Evolutionary conservation across 129 eudicot genomes (phyloP).

Genomic region (Flaveria linearis): DNA sequence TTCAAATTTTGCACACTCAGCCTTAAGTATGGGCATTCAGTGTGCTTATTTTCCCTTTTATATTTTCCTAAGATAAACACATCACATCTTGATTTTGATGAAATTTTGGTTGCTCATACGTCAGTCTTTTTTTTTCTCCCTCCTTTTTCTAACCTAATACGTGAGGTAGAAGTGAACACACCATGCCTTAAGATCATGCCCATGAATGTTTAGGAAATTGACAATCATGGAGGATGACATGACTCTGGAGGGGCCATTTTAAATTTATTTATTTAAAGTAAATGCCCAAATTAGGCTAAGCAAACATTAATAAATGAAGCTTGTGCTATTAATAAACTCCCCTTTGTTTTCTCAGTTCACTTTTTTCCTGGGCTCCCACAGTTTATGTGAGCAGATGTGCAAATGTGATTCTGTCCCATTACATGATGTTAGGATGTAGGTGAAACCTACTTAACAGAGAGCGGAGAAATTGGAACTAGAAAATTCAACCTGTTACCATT

Average conservation of each 20-base stretch:
- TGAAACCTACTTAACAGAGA: conserved; percentile 1
- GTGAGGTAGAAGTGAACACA: conserved; percentile 4
- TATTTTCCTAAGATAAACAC: conserved; percentile 2
- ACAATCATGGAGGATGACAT: neutral
- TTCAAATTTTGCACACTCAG: conserved; percentile 1
- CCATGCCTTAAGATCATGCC: neutral
- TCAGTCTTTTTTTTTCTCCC: neutral
- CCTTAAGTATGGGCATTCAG: neutral
- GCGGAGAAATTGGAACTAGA: neutral
- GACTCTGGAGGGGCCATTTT: neutral
- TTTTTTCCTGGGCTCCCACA: neutral
- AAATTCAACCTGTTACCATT: neutral
- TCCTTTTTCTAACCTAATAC: neutral
- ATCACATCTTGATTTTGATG: neutral
- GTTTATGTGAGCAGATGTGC: neutral
- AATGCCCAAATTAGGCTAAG: neutral
- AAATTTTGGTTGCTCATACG: neutral
- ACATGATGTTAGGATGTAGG: conserved; percentile 17
- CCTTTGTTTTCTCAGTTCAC: neutral
- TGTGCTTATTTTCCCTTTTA: neutral
- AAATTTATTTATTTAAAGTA: neutral
- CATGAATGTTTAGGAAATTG: conserved; percentile 3
- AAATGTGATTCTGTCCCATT: conserved; percentile 6
- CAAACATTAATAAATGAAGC: neutral
- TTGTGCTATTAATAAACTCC: neutral